Evolutionary conservation across 2,329 filamentous ascomycete species (phyloP), one percentile per base, ranked within the genome.

Genomic region (Sporothrix curviconia): DNA sequence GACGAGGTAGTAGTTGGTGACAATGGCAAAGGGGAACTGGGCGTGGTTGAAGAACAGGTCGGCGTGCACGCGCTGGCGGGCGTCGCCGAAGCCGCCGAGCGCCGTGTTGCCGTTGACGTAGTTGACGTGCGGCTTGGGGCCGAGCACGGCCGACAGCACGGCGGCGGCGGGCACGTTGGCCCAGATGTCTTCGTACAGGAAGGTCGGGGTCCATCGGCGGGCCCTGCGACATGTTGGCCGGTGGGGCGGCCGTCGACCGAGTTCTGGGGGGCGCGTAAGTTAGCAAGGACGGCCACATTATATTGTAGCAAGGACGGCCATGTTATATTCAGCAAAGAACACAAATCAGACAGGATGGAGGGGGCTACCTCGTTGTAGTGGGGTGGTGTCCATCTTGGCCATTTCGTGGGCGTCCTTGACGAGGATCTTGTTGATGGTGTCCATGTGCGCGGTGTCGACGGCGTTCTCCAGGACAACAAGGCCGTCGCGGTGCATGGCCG

Each of bases 1-100:
- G 7, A 78, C 69, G 7, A 80, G 69, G 49, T 73, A 74, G 43
- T 76, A 69, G 62, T 80, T 79, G 55, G 77, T 65, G 53, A 78
- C 79, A 1, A 76, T 73, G 51, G 79, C 75, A 12, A 62, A 63
- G 0, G 75, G 74, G 58, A 81, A 77, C 22, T 74, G 74, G 19
- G 57, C 34, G 39, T 55, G 52, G 7, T 42, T 43, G 17, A 46
- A 46, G 65, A 80, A 74, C 15, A 73, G 62, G 59, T 76, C 74
- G 6, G 70, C 68, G 61, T 75, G 74, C 4, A 71, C 69, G 0
- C 72, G 72, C 59, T 76, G 74, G 3, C 73, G 67, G 28, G 44
- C 51, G 14, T 55, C 32, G 5, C 19, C 30, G 37, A 40, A 52
- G 34, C 56, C 58, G 24, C 37, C 39, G n/a, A 60, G 44, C 8